Conservation (phyloP, 805 yeast genomes). For the Trichomonascus vanleenenianus region DNA sequence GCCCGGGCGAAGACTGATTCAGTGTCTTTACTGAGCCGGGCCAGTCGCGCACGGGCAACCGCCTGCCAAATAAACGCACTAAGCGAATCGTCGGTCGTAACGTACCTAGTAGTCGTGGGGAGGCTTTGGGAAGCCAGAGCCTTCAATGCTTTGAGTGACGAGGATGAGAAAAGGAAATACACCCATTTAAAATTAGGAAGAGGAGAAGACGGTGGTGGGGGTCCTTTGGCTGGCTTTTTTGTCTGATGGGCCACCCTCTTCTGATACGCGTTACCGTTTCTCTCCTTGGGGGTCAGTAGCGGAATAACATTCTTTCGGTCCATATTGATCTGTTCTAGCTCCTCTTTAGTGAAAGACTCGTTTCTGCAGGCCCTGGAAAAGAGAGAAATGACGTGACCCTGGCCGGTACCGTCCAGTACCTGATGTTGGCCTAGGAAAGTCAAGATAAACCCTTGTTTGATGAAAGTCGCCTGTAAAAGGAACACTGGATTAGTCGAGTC, state of each 20-base stretch:
- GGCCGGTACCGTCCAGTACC: slow-evolving; percentile 10
- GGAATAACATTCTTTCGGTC: slow-evolving; percentile 3
- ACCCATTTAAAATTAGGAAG: slow-evolving; percentile 4
- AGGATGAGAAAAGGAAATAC: slow-evolving; percentile 1
- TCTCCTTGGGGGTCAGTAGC: neutral
- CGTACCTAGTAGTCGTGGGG: neutral
- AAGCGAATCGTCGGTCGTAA: slow-evolving; percentile 10
- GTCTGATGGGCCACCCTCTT: neutral
- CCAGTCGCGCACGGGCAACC: neutral
- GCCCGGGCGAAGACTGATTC: slow-evolving; percentile 8
- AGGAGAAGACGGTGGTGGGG: neutral
- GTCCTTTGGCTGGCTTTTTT: neutral
- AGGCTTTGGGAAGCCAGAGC: neutral
- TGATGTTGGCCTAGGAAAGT: slow-evolving; percentile 8
- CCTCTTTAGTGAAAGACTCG: slow-evolving; percentile 4
- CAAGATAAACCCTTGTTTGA: slow-evolving; percentile 7
- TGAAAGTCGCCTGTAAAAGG: slow-evolving; percentile 4
- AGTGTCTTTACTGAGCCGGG: neutral
- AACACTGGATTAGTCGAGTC: slow-evolving; percentile 4
- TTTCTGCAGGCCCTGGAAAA: slow-evolving; percentile 9
- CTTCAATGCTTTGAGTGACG: slow-evolving; percentile 1
- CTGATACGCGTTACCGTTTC: neutral
- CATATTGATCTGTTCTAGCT: slow-evolving; percentile 2
- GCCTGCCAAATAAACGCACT: slow-evolving; percentile 10
- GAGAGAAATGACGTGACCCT: slow-evolving; percentile 1